Conservation (phyloP, 805 yeast genomes). For the Kodamaea neixiangensis region DNA sequence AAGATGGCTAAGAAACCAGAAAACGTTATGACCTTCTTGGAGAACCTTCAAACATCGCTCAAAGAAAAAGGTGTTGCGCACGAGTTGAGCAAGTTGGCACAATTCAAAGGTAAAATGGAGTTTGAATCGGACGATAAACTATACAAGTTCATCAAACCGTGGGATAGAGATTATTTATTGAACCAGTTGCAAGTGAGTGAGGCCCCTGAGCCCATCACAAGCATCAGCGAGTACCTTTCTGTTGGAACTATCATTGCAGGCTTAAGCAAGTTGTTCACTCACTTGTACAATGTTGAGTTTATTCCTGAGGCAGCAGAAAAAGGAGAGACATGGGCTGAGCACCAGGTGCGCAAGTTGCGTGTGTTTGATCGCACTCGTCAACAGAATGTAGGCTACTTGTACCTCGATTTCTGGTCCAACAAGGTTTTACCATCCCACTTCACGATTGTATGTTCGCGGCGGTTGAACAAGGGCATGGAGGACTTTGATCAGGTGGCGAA, state of each 20-base stretch:
- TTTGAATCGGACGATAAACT: neutral
- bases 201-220: constrained; percentile 26
- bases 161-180: constrained; percentile 82
- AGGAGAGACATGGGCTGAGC: constrained; percentile 84
- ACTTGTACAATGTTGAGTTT: constrained; percentile 75
- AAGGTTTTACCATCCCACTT: constrained; percentile 89
- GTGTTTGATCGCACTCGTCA: constrained; percentile 62
- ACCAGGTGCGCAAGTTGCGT: constrained; percentile 78
- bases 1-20: constrained; percentile 87
- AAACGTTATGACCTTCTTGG: constrained; percentile 70
- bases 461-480: constrained; percentile 50
- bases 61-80: constrained; percentile 47
- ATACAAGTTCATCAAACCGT: constrained; percentile 26
- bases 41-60: constrained; percentile 53
- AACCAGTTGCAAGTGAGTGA: constrained; percentile 13
- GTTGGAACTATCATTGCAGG: constrained; percentile 87
- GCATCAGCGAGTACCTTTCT: constrained; percentile 73
- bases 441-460: constrained; percentile 92
- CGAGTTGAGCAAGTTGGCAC: constrained; percentile 57
- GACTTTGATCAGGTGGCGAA: constrained; percentile 20
- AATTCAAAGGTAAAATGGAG: constrained; percentile 22
- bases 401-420: constrained; percentile 84
- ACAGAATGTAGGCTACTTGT: constrained; percentile 71
- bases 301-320: constrained; percentile 59
- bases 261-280: constrained; percentile 65